Percentiles rank a stretch among this genome's conserved stretches.
Conservation (phyloP, 2,329 filamentous ascomycete genomes). For the Zymoseptoria crescenta region DNA sequence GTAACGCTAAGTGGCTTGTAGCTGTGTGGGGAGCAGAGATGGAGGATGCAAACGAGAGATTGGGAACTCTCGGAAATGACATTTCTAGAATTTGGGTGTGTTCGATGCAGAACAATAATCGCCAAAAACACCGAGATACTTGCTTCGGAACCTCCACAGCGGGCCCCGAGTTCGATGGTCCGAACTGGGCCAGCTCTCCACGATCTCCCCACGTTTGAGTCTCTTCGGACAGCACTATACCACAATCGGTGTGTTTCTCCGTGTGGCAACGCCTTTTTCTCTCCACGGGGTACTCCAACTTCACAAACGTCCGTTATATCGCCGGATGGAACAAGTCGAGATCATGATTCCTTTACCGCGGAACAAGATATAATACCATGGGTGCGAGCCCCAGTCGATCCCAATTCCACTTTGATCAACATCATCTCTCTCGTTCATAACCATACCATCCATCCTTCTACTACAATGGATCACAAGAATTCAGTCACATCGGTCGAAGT, state of each 20-base stretch:
- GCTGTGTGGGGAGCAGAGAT: background rate
- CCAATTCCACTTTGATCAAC: background rate
- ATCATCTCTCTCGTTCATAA: background rate
- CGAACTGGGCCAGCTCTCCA: too few species aligned
- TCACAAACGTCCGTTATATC: constrained; percentile 41
- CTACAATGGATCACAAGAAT: background rate
- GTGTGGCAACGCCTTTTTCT: too few species aligned
- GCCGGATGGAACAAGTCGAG: constrained; percentile 37
- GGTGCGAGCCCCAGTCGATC: background rate
- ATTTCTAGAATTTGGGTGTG: background rate
- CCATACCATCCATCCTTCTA: background rate
- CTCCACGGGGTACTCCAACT: constrained; percentile 21
- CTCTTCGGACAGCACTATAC: too few species aligned
- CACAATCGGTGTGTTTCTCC: too few species aligned
- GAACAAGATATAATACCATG: background rate
- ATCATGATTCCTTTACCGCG: background rate
- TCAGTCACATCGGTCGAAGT: constrained; percentile 4
- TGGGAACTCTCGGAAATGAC: background rate
- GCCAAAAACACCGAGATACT: too few species aligned
- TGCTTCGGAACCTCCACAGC: too few species aligned
- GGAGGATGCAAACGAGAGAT: background rate
- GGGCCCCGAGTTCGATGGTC: too few species aligned
- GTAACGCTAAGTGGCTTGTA: background rate
- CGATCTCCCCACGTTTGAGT: too few species aligned
- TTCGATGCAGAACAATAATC: background rate